A percentile compares a stretch with the other conserved stretches of the same genome.
These are phyloP conservation scores for Fusarium cyanostomum DNA, from an alignment of 2,329 filamentous ascomycete genomes.

Conservation along the genomic window DNA sequence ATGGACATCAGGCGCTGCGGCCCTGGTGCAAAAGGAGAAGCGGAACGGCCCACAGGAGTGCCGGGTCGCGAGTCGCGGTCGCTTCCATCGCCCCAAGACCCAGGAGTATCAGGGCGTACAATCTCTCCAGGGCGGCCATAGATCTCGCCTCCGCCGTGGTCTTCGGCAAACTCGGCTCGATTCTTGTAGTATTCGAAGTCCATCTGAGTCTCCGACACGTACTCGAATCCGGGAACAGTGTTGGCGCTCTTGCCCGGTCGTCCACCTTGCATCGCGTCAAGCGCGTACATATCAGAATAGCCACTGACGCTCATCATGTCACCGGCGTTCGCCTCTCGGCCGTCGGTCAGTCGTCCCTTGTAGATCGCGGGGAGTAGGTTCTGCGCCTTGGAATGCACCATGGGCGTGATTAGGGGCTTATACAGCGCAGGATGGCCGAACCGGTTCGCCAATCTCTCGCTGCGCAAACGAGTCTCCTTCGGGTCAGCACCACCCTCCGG, in stretches of 20 bases:
- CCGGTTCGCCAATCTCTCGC: slow-evolving; percentile 75
- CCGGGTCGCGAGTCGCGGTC: slow-evolving; percentile 59
- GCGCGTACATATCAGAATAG: slow-evolving; percentile 82
- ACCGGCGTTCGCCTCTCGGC: slow-evolving; percentile 66
- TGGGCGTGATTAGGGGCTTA: slow-evolving; percentile 88
- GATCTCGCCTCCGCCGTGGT: slow-evolving; percentile 80
- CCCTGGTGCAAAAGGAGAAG: slow-evolving; percentile 49
- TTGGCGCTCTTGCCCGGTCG: slow-evolving; percentile 58
- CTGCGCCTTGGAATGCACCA: slow-evolving; percentile 92
- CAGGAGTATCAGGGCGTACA: slow-evolving; percentile 69
- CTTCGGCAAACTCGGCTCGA: slow-evolving; percentile 84
- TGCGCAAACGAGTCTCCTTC: slow-evolving; percentile 65
- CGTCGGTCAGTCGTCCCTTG: slow-evolving; percentile 78
- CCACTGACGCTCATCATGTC: slow-evolving; percentile 70
- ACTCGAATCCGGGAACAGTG: slow-evolving; percentile 79
- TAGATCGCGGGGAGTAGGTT: slow-evolving; percentile 89
- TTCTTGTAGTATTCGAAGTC: slow-evolving; percentile 95
- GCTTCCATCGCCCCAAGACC: slow-evolving; percentile 58
- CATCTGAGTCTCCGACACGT: slow-evolving; percentile 85
- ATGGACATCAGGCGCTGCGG: slow-evolving; percentile 42
- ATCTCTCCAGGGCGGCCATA: slow-evolving; percentile 70
- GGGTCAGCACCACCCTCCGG: slow-evolving; percentile 55
- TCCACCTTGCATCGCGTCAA: slow-evolving; percentile 78
- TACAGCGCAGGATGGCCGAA: slow-evolving; percentile 95
- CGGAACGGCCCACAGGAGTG: slow-evolving; percentile 53